phyloP scores from a whole-genome alignment of 176 grass and related monocot genomes.

The Phoenix roebelenii region DNA sequence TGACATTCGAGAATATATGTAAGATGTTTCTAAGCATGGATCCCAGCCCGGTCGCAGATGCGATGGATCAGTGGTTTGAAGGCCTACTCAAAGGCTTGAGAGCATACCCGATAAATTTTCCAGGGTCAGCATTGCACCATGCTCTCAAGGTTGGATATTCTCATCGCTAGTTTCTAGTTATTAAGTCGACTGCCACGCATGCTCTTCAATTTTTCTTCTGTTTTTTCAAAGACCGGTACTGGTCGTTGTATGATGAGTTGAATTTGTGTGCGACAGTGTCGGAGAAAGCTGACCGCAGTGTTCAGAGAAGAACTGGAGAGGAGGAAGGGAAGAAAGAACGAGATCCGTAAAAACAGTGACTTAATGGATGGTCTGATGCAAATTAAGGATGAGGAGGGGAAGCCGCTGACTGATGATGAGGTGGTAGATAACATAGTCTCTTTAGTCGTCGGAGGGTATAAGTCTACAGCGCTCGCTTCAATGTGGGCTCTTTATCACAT shows the following conservation, averaged over 20 bases:
- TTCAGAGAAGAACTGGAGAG: slow-evolving; percentile 26
- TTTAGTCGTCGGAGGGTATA: slow-evolving; percentile 14
- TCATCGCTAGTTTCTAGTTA: too few species aligned
- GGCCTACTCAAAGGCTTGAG: slow-evolving; percentile 15
- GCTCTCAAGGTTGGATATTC: slow-evolving; percentile 8
- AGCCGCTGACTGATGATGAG: slow-evolving; percentile 17
- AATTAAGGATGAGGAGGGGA: slow-evolving; percentile 24
- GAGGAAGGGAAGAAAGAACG: neutral
- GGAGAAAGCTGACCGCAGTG: slow-evolving; percentile 11
- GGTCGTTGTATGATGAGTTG: too few species aligned
- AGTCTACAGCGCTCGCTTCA: slow-evolving; percentile 24
- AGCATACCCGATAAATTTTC: slow-evolving; percentile 22
- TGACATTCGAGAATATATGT: slow-evolving; percentile 33
- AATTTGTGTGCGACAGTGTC: neutral
- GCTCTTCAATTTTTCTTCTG: too few species aligned
- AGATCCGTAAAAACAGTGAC: neutral
- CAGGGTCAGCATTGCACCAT: slow-evolving; percentile 17
- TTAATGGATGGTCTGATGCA: slow-evolving; percentile 25
- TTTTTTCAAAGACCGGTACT: too few species aligned
- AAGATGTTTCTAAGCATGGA: slow-evolving; percentile 40
- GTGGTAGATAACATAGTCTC: slow-evolving; percentile 31
- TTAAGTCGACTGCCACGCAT: too few species aligned
- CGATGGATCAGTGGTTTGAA: slow-evolving; percentile 19
- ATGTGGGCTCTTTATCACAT: slow-evolving; percentile 38
- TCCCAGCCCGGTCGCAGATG: slow-evolving; percentile 21